Evolutionary conservation across 2,329 filamentous ascomycete species (phyloP), one percentile per base, ranked within the genome.

Genomic region (Trichophyton simii): DNA sequence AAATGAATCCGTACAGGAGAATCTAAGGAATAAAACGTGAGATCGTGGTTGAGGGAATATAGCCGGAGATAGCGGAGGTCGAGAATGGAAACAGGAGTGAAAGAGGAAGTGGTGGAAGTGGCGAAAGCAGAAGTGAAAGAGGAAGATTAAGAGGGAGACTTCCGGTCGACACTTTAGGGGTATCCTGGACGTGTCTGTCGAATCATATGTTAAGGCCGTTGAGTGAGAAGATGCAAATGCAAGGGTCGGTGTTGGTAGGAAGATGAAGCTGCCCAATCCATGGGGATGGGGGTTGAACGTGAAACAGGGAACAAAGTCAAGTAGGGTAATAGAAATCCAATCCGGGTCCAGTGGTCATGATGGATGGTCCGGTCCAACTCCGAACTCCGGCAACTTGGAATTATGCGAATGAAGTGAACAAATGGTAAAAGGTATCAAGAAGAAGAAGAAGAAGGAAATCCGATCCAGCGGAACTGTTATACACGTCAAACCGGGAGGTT

Each of bases 291-390:
- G 3, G 20, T n/a, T 22, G 18, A 20, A 48, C 9, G 9, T 20
- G 20, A 22, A 25, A 46, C 6, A 61, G 11, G 8, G 31, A 5
- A 57, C 20, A 8, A 22, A 60, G 6, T 31, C 13, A 48, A 48
- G 44, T 38, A 38, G 18, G 18, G 4, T 22, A 44, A 20, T 44
- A 48, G 9, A 20, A 48, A 25, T 38, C 34, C 34, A 22, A 25
- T 25, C 44, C 44, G 44, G n/a, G 44, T 48, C 44, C 44, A 22
- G 20, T 48, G 44, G 44, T 48, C 44, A 48, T 48, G 44, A 48
- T 48, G 52, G 52, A 57, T 9, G 15, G n/a, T 57, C 25, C 52
- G 34, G 58, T 60, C 57, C 59, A 61, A 38, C 65, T 65, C 66
- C 58, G 62, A 57, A 64, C 63, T 66, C 63, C 48, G 25, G 25